phyloP scores from a whole-genome alignment of 176 grass and related monocot species.

The Saccharum spontaneum region DNA sequence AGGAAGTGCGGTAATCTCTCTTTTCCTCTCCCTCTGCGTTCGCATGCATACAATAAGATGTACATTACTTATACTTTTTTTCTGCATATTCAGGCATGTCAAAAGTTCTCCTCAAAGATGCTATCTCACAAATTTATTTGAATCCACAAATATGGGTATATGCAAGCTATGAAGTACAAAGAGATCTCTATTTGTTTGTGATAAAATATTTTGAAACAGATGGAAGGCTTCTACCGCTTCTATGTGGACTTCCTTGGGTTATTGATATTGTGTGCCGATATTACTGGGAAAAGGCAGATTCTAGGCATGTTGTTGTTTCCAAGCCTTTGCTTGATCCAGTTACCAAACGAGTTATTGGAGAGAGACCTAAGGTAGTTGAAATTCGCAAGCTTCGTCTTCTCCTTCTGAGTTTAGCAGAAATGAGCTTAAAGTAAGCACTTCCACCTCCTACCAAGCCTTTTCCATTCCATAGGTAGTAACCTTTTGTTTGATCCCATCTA shows the following conservation, averaged over 20 bases:
- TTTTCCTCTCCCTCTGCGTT: not conserved
- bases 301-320: slow-evolving; percentile 34
- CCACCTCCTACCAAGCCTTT: slow-evolving; percentile 25
- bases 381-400: slow-evolving; percentile 83
- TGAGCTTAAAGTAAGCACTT: slow-evolving; percentile 72
- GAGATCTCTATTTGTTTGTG: slow-evolving; percentile 83
- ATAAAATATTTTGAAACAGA: slow-evolving; percentile 89
- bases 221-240: slow-evolving; percentile 49
- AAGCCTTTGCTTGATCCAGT: slow-evolving; percentile 55
- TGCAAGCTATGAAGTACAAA: slow-evolving; percentile 82
- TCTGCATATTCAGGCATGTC: slow-evolving; percentile 70
- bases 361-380: slow-evolving; percentile 74
- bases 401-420: slow-evolving; percentile 89
- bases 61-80: slow-evolving; percentile 17
- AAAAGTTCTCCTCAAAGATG: slow-evolving; percentile 79
- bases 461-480: not conserved
- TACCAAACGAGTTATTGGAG: slow-evolving; percentile 74
- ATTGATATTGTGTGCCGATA: slow-evolving; percentile 74
- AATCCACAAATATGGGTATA: slow-evolving; percentile 94
- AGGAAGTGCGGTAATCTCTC: slow-evolving; percentile 56
- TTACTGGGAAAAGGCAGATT: slow-evolving; percentile 80
- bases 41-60: slow-evolving; percentile 30
- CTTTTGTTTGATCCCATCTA: not conserved
- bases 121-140: slow-evolving; percentile 76
- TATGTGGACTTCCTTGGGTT: slow-evolving; percentile 81